These are phyloP conservation scores for Aleurites moluccanus DNA, from an alignment of 441 rosid genomes.

Conservation along the genomic window DNA sequence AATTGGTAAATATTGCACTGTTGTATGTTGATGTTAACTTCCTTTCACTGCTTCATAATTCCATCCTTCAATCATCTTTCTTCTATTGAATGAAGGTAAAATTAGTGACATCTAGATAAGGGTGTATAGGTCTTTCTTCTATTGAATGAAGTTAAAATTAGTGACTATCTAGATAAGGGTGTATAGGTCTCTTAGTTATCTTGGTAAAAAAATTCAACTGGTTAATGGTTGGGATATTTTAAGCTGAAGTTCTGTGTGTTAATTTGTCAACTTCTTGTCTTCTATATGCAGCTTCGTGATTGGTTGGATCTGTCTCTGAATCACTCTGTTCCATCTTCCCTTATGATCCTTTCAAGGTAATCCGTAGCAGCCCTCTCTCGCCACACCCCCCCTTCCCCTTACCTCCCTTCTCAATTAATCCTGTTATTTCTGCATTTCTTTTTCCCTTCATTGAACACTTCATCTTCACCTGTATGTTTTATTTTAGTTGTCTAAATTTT, in stretches of 20 bases:
- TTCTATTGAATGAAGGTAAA: not conserved
- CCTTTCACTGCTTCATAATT: not conserved
- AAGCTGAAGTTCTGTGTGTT: not conserved
- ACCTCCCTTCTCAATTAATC: not conserved
- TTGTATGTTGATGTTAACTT: not conserved
- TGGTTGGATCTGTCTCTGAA: conserved; percentile 89
- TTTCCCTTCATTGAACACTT: not conserved
- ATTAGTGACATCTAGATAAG: not conserved
- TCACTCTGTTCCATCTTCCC: conserved; percentile 81
- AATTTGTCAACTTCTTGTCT: conserved; percentile 17
- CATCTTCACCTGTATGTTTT: not conserved
- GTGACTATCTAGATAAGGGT: not conserved
- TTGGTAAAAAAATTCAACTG: not conserved
- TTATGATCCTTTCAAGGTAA: conserved; percentile 78
- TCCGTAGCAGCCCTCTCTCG: not conserved
- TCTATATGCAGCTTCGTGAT: conserved; percentile 62
- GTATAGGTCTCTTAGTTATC: not conserved
- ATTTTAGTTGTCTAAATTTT: conserved; percentile 3
- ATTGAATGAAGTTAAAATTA: not conserved
- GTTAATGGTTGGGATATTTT: not conserved
- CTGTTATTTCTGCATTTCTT: conserved; percentile 1
- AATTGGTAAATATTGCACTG: not conserved
- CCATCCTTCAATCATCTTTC: not conserved
- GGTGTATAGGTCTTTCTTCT: not conserved
- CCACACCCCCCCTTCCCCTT: too few relatives aligned